Evolutionary conservation across 495 filamentous ascomycete species (phyloP).

Genomic region (Umbilicaria muhlenbergii): DNA sequence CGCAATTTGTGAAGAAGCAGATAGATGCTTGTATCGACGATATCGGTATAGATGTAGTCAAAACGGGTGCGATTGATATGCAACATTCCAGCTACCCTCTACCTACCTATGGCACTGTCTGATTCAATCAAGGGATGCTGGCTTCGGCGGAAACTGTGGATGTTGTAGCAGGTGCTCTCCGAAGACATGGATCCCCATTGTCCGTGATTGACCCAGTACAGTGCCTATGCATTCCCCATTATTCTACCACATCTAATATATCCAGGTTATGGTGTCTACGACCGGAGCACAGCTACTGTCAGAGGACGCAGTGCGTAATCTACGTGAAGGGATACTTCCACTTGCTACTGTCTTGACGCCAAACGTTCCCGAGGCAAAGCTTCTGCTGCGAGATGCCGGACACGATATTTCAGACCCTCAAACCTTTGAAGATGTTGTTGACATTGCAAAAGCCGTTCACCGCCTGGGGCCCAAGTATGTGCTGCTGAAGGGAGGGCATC

Average conservation of each 20-base stretch:
- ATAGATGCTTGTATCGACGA: conserved; percentile 73
- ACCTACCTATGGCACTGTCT: neutral
- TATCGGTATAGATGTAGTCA: conserved; percentile 78
- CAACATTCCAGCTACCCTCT: neutral
- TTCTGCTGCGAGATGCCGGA: conserved; percentile 49
- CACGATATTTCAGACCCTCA: conserved; percentile 30
- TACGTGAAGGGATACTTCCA: conserved; percentile 57
- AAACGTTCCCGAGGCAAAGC: conserved; percentile 76
- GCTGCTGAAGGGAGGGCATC: conserved; percentile 82
- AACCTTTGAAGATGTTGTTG: conserved; percentile 42
- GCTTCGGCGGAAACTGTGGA: conserved; percentile 63
- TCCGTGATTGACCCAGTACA: conserved; percentile 65
- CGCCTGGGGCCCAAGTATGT: conserved; percentile 61
- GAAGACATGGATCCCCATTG: conserved; percentile 37
- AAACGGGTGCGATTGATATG: conserved; percentile 47
- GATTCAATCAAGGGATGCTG: conserved; percentile 57
- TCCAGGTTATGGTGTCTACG: conserved; percentile 84
- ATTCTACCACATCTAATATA: conserved; percentile 4
- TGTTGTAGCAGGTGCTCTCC: conserved; percentile 53
- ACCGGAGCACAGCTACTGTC: conserved; percentile 66
- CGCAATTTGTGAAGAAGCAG: conserved; percentile 66
- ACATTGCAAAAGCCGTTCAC: conserved; percentile 50
- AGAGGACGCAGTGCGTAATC: conserved; percentile 42
- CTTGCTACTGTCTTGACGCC: conserved; percentile 71
- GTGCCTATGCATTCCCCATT: conserved; percentile 1